Evolutionary conservation across 768 basidiomycete genomes (phyloP), one percentile per base, ranked within the genome.

Genomic region (Tricholoma flavovirens): DNA sequence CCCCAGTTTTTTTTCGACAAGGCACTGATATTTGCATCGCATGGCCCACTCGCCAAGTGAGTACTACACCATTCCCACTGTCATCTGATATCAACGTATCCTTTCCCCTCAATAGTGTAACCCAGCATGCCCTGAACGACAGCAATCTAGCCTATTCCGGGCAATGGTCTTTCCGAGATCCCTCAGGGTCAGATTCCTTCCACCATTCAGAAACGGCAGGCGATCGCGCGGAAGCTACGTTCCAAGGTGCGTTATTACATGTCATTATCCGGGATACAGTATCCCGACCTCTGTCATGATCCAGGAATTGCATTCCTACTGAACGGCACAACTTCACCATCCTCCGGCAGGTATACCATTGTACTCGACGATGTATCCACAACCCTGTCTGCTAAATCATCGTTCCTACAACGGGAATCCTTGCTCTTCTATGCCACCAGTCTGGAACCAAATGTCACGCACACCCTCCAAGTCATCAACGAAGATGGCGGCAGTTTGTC

Each of bases 401-500:
- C 83, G 0, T 85, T 80, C 64, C 75, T 71, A 35, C 70, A 78
- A 26, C 66, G 75, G 46, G 66, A 79, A 55, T 73, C 82, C 10
- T 71, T 89, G 4, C 74, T 92, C 10, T 91, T 83, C 66, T 84
- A 78, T 61, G 76, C 80, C 36, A 81, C 82, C 17, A 82, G 81
- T 15, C 76, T 92, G 45, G 74, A 88, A 60, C 73, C 79, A 12
- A 70, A 68, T 51, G 30, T 59, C 6, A 53, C 61, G 12, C 88
- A 92, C 64, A 64, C 71, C 3, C 64, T 92, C 21, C 65, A 74
- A 11, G 70, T 92, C 36, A 69, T 69, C 26, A 91, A 92, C 65
- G 72, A 73, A 35, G 80, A 81, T 57, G 79, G 81, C 38, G 66
- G 73, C 1, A 75, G 77, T 11, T 67, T 90, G 21, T 75, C 78